phyloP scores from a whole-genome alignment of 257 asterid species.

The Marsdenia floribunda region DNA sequence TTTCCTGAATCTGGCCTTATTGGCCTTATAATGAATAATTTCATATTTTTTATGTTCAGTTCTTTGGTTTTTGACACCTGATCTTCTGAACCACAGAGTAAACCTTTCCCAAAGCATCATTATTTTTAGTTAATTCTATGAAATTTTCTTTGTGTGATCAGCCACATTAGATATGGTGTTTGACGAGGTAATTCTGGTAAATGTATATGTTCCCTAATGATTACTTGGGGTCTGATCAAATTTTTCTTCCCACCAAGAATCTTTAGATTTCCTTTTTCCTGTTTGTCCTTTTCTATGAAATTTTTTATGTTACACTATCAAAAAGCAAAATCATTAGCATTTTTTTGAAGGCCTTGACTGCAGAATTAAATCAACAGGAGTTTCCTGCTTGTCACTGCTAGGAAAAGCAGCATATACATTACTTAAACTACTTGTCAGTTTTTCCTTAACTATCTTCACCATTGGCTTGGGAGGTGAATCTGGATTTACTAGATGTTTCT shows the following conservation, averaged over 20 bases:
- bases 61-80: too few species aligned
- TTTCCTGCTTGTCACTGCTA: background rate
- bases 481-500: conserved; percentile 14
- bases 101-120: background rate
- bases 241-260: background rate
- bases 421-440: conserved; percentile 24
- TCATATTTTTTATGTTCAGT: too few species aligned
- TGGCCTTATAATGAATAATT: too few species aligned
- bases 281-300: background rate
- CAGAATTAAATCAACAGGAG: background rate
- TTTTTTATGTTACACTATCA: background rate
- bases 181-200: too few species aligned
- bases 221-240: background rate
- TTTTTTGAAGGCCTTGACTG: background rate
- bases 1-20: background rate
- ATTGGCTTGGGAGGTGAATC: conserved; percentile 14
- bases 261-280: background rate
- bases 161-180: background rate
- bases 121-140: too few species aligned
- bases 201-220: background rate
- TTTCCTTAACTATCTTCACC: conserved; percentile 14
- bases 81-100: background rate
- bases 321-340: background rate
- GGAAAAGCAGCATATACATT: conserved; percentile 2
- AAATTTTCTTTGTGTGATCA: background rate